phyloP scores from a whole-genome alignment of 2,329 filamentous ascomycete species.

The Botrytis pseudocinerea region DNA sequence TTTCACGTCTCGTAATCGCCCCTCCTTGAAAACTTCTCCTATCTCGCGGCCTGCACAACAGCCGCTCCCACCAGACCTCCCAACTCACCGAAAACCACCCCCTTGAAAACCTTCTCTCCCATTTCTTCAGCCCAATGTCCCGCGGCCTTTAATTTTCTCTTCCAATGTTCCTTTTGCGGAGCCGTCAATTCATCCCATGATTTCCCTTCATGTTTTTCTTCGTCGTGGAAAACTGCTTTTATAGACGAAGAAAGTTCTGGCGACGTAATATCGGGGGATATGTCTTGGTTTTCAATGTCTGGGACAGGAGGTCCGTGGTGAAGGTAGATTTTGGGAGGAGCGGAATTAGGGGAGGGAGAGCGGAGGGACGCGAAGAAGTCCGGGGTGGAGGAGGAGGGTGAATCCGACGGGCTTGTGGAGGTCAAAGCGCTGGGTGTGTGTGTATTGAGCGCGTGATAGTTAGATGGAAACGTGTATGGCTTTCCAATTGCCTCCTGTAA shows the following conservation, averaged over 20 bases:
- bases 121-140: conserved; percentile 41
- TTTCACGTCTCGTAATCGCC: background rate
- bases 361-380: conserved; percentile 19
- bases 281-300: background rate
- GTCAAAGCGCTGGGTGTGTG: background rate
- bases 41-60: conserved; percentile 27
- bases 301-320: background rate
- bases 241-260: conserved; percentile 11
- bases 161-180: conserved; percentile 38
- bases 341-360: background rate
- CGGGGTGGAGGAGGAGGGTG: background rate
- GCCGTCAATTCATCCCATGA: conserved; percentile 38
- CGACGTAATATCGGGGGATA: background rate
- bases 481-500: conserved; percentile 36
- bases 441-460: conserved; percentile 13
- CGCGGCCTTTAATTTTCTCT: conserved; percentile 37
- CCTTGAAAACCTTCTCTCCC: conserved; percentile 39
- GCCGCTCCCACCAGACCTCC: conserved; percentile 36
- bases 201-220: conserved; percentile 33
- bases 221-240: conserved; percentile 34
- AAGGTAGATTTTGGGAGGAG: background rate
- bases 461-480: conserved; percentile 31
- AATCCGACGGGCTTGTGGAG: background rate
- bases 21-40: background rate
- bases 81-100: conserved; percentile 41